phyloP scores from a whole-genome alignment of 2,329 filamentous ascomycete genomes.

The Diaporthe australafricana region DNA sequence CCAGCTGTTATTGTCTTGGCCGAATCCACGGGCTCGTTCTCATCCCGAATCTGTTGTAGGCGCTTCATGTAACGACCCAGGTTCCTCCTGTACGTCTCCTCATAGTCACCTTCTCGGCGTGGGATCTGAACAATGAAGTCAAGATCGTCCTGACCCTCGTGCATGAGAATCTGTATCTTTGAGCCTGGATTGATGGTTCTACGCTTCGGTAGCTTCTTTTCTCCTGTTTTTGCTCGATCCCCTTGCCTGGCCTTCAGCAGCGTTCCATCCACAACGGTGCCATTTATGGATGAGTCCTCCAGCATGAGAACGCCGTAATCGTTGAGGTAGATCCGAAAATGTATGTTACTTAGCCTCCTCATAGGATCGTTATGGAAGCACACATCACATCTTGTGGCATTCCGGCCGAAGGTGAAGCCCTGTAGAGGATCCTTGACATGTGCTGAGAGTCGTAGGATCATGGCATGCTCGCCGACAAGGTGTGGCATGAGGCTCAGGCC shows the following conservation, averaged over 20 bases:
- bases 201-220: slow-evolving; percentile 7
- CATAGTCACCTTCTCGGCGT: slow-evolving; percentile 74
- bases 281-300: slow-evolving; percentile 95
- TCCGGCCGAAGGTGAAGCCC: slow-evolving; percentile 91
- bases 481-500: slow-evolving; percentile 64
- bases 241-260: slow-evolving; percentile 64
- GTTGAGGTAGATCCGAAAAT: slow-evolving; percentile 95
- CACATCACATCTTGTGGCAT: slow-evolving; percentile 77
- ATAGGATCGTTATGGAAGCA: slow-evolving; percentile 73
- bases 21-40: slow-evolving; percentile 39
- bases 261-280: slow-evolving; percentile 84
- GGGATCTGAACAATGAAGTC: slow-evolving; percentile 90
- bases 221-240: slow-evolving; percentile 48
- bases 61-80: slow-evolving; percentile 72
- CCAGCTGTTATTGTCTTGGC: slow-evolving; percentile 61
- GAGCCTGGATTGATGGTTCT: slow-evolving; percentile 79
- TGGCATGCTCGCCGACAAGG: slow-evolving; percentile 70
- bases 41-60: slow-evolving; percentile 46
- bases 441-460: slow-evolving; percentile 85
- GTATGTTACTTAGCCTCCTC: slow-evolving; percentile 89
- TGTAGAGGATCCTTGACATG: slow-evolving; percentile 72
- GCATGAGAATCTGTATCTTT: slow-evolving; percentile 76
- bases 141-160: slow-evolving; percentile 68
- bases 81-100: slow-evolving; percentile 75
- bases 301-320: slow-evolving; percentile 89